These are phyloP conservation scores for Monosporascus sp. DNA, from an alignment of 2,329 filamentous ascomycete species.

Conservation along the genomic window DNA sequence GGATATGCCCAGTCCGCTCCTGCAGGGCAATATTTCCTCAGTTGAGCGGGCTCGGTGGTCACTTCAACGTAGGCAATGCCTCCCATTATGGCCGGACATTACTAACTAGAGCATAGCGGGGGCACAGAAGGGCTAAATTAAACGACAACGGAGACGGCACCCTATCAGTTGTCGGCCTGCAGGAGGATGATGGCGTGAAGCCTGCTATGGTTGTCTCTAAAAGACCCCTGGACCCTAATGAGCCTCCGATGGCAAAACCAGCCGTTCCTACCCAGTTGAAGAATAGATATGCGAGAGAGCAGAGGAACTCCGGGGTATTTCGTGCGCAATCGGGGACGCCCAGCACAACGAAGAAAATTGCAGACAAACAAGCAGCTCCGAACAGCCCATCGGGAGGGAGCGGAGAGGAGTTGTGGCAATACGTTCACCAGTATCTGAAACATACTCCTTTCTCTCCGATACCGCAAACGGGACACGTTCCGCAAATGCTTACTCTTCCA, in stretches of 20 bases:
- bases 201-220: slow-evolving; percentile 18
- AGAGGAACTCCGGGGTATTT: background rate
- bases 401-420: slow-evolving; percentile 8
- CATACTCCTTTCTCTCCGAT: slow-evolving; percentile 8
- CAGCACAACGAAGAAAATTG: background rate
- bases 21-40: slow-evolving; percentile 26
- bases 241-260: slow-evolving; percentile 11
- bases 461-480: slow-evolving; percentile 5
- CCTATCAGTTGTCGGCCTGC: slow-evolving; percentile 21
- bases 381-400: background rate
- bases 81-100: background rate
- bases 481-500: slow-evolving; percentile 7
- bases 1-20: slow-evolving; percentile 32
- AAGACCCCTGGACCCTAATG: slow-evolving; percentile 11
- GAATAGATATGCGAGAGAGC: background rate
- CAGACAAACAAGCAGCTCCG: background rate
- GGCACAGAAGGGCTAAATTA: slow-evolving; percentile 16
- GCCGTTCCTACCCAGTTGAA: slow-evolving; percentile 5
- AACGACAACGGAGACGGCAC: slow-evolving; percentile 39
- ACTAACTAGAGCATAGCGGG: slow-evolving; percentile 7
- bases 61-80: slow-evolving; percentile 13
- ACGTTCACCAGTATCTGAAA: slow-evolving; percentile 6
- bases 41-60: slow-evolving; percentile 11
- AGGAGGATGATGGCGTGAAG: background rate
- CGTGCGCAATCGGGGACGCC: background rate